Conservation (phyloP, 495 filamentous ascomycete species). For the Trichodelitschia bisporula region DNA sequence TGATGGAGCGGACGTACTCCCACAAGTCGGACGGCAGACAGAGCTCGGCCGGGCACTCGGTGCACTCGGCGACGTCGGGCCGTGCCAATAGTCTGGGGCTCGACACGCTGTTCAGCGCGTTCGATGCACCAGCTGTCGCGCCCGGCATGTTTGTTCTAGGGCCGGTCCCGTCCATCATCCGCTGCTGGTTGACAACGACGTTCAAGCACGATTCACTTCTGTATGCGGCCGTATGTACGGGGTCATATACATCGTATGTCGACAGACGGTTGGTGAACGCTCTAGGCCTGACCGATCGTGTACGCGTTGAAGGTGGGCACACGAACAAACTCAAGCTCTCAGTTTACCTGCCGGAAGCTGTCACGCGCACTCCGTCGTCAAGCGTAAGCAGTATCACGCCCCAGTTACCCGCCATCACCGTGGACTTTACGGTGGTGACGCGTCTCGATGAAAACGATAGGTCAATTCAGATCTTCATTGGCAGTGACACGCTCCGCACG, state of each 20-base stretch:
- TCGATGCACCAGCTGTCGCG: slow-evolving; percentile 43
- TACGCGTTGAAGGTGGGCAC: too few relatives aligned
- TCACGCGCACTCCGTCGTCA: slow-evolving; percentile 49
- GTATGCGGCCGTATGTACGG: slow-evolving; percentile 81
- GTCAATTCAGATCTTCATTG: slow-evolving; percentile 55
- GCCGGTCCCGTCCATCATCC: slow-evolving; percentile 74
- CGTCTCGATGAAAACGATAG: slow-evolving; percentile 17
- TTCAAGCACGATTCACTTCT: slow-evolving; percentile 71
- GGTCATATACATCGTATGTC: slow-evolving; percentile 63
- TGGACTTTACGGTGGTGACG: slow-evolving; percentile 43
- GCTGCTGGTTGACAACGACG: slow-evolving; percentile 75
- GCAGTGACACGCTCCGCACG: slow-evolving; percentile 64
- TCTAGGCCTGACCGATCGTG: too few relatives aligned
- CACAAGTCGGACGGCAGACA: slow-evolving; percentile 93
- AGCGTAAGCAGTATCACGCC: slow-evolving; percentile 46
- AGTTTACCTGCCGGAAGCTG: slow-evolving; percentile 77
- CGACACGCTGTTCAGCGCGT: slow-evolving; percentile 42
- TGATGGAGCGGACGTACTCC: slow-evolving; percentile 74
- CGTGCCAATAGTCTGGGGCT: slow-evolving; percentile 64
- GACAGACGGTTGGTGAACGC: slow-evolving; percentile 50
- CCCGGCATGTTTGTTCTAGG: slow-evolving; percentile 64
- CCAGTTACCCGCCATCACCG: slow-evolving; percentile 55
- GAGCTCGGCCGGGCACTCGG: slow-evolving; percentile 68
- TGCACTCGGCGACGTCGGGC: slow-evolving; percentile 37
- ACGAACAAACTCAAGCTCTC: slow-evolving; percentile 59